Conservation (phyloP, 805 yeast species). For the Sugiyamaella floridensis region DNA sequence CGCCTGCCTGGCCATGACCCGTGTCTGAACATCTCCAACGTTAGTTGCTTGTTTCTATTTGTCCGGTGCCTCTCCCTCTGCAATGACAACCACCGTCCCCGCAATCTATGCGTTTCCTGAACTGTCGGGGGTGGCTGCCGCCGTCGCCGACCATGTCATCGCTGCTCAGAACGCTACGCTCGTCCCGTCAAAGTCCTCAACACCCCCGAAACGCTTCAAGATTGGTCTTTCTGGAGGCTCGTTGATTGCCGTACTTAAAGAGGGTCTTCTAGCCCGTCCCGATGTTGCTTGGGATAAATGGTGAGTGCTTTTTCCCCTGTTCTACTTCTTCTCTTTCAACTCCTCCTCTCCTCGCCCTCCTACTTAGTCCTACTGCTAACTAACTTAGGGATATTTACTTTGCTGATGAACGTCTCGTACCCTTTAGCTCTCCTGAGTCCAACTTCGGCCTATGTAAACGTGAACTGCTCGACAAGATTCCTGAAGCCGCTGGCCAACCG, state of each 20-base stretch:
- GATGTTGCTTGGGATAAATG: constrained; percentile 87
- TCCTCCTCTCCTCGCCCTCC: neutral
- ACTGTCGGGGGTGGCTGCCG: constrained; percentile 85
- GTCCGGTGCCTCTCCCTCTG: neutral
- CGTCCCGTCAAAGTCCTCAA: constrained; percentile 24
- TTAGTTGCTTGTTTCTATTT: neutral
- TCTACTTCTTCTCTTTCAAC: neutral
- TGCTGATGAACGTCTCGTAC: constrained; percentile 93
- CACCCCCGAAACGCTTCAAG: constrained; percentile 53
- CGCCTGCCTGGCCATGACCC: neutral
- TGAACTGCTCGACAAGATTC: constrained; percentile 66
- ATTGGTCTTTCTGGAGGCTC: constrained; percentile 94
- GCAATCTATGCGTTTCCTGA: constrained; percentile 88
- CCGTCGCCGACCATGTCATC: constrained; percentile 91
- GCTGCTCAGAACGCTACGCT: constrained; percentile 77
- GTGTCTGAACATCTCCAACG: neutral
- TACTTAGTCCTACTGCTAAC: too few species aligned
- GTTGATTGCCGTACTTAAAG: constrained; percentile 72
- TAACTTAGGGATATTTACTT: constrained; percentile 63
- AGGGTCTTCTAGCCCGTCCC: constrained; percentile 71
- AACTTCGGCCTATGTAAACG: constrained; percentile 87
- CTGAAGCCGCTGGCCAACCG: constrained; percentile 48
- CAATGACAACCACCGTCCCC: constrained; percentile 93
- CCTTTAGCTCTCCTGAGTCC: constrained; percentile 72
- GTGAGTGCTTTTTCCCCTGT: constrained; percentile 29